Conservation (phyloP, 2,329 filamentous ascomycete genomes). For the Botryotinia convoluta region DNA sequence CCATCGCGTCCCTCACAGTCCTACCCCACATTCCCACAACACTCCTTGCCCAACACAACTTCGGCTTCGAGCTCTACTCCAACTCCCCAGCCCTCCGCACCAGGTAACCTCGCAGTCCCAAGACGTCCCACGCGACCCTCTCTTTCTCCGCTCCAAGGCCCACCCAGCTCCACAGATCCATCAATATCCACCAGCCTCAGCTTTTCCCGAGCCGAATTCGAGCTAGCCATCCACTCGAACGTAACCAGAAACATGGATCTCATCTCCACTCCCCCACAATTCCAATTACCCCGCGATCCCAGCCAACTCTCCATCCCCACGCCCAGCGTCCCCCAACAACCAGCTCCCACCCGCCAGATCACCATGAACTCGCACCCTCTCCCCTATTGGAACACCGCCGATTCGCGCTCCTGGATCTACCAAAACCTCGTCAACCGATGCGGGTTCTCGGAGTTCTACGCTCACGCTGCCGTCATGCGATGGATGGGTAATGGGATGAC, state of each 20-base stretch:
- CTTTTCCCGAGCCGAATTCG: background rate
- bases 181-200: background rate
- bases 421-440: background rate
- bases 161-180: background rate
- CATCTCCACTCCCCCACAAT: background rate
- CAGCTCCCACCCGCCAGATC: background rate
- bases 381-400: background rate
- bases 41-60: background rate
- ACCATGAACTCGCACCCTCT: fast-evolving
- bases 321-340: background rate
- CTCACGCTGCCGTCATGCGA: background rate
- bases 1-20: background rate
- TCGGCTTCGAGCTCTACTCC: background rate
- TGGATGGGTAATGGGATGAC: background rate
- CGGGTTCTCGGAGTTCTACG: background rate
- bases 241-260: background rate
- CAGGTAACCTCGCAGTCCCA: background rate
- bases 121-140: background rate
- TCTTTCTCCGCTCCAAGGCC: background rate
- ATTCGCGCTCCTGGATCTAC: background rate
- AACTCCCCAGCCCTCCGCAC: background rate
- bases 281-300: fast-evolving
- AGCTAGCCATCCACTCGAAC: background rate
- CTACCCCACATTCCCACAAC: background rate
- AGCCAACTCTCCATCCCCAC: fast-evolving